These are phyloP conservation scores for Azolla pinnata DNA, from an alignment of 75 land plant genomes.

Conservation along the genomic window DNA sequence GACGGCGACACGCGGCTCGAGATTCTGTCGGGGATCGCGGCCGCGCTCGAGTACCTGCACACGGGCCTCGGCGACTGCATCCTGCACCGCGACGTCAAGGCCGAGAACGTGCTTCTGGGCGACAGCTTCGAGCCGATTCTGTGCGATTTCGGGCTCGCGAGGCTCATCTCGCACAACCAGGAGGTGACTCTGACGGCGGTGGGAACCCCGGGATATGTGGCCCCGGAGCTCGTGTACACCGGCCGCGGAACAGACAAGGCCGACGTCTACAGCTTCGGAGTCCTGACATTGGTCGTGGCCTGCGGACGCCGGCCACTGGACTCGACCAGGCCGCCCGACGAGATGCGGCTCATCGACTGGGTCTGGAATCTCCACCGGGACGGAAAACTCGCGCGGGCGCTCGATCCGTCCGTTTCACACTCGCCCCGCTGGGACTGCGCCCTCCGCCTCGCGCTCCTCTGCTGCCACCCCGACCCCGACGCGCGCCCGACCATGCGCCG, in stretches of 20 bases:
- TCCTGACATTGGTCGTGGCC: slow-evolving; percentile 4
- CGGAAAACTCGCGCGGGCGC: slow-evolving; percentile 1
- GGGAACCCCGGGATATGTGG: slow-evolving; percentile 9
- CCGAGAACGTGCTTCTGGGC: background rate
- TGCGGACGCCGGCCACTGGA: slow-evolving; percentile 9
- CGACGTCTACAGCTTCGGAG: slow-evolving; percentile 9
- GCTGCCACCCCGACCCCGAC: slow-evolving; percentile 19
- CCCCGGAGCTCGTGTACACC: slow-evolving; percentile 9
- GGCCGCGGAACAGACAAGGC: background rate
- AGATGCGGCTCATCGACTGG: slow-evolving; percentile 2
- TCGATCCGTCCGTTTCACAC: background rate
- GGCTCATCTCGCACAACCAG: background rate
- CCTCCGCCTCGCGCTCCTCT: slow-evolving; percentile 27
- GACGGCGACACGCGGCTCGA: background rate
- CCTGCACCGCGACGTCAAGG: slow-evolving; percentile 1
- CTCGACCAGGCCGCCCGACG: background rate
- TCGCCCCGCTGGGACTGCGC: slow-evolving; percentile 1
- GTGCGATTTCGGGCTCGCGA: background rate
- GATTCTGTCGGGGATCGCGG: background rate
- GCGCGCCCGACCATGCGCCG: slow-evolving; percentile 18
- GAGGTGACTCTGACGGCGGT: background rate
- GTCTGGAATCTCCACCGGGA: background rate
- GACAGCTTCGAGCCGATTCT: background rate
- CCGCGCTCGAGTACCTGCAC: slow-evolving; percentile 6
- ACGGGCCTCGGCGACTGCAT: background rate